A percentile compares a stretch with the other conserved stretches of the same genome.
Conservation (phyloP, 176 grass and related monocot genomes). For the Oryza meridionalis region DNA sequence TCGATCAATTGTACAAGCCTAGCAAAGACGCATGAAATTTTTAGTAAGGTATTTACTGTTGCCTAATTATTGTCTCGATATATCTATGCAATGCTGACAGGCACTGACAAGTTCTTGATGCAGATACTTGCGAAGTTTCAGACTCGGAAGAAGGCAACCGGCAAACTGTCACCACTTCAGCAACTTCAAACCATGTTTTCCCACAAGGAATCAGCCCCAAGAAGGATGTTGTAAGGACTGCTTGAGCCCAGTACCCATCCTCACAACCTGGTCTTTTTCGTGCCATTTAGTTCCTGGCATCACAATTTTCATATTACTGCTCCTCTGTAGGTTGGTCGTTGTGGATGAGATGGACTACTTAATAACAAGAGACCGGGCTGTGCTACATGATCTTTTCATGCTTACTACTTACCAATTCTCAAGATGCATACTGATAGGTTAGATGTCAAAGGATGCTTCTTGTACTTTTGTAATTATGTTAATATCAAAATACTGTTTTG, state of each 20-base stretch:
- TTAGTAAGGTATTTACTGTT: slow-evolving; percentile 68
- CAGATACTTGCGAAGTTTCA: slow-evolving; percentile 79
- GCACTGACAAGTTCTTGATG: slow-evolving; percentile 35
- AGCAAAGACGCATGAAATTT: slow-evolving; percentile 72
- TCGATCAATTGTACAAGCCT: slow-evolving; percentile 89
- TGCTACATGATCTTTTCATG: slow-evolving; percentile 98
- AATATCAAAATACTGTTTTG: slow-evolving; percentile 13
- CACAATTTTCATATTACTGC: slow-evolving; percentile 29
- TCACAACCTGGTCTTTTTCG: not conserved
- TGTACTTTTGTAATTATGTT: not conserved
- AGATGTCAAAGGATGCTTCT: slow-evolving; percentile 1
- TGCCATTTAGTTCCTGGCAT: slow-evolving; percentile 32
- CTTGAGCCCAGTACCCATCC: not conserved
- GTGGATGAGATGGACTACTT: slow-evolving; percentile 98
- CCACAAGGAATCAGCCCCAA: slow-evolving; percentile 53
- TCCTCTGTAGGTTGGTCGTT: slow-evolving; percentile 69
- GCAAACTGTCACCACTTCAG: slow-evolving; percentile 62
- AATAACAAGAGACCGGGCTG: slow-evolving; percentile 79
- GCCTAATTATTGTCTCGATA: not conserved
- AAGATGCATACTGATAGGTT: slow-evolving; percentile 90
- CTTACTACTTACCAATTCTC: slow-evolving; percentile 82
- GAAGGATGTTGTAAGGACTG: slow-evolving; percentile 77
- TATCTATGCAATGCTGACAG: not conserved
- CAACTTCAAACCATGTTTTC: slow-evolving; percentile 78
- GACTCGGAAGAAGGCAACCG: slow-evolving; percentile 43